Evolutionary conservation across 805 yeast genomes (phyloP).

Genomic region (Cyberlindnera mycetangii): DNA sequence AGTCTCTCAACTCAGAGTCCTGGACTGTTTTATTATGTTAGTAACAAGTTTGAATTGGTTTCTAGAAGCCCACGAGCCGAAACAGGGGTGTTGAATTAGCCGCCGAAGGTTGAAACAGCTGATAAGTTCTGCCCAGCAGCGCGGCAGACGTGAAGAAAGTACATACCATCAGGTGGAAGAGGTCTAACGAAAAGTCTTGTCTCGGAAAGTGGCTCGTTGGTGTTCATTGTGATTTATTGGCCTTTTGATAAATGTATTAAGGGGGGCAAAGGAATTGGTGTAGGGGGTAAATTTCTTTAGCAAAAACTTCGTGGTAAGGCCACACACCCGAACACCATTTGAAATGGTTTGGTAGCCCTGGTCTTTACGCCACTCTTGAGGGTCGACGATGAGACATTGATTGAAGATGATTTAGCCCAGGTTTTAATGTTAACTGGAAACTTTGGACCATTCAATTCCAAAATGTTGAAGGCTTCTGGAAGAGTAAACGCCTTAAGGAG

Average conservation of each 20-base stretch:
- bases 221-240: background rate
- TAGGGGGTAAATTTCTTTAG: background rate
- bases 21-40: slow-evolving; percentile 28
- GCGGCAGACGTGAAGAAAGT: too few species aligned
- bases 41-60: background rate
- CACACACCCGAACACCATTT: slow-evolving; percentile 7
- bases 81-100: background rate
- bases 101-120: background rate
- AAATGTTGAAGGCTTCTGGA: slow-evolving; percentile 2
- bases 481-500: slow-evolving; percentile 10
- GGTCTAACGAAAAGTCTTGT: slow-evolving; percentile 61
- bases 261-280: background rate
- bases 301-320: slow-evolving; percentile 8
- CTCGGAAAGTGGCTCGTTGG: slow-evolving; percentile 34
- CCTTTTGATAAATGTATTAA: background rate
- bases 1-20: slow-evolving; percentile 63
- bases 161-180: slow-evolving; percentile 48
- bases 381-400: background rate
- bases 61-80: too few species aligned
- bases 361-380: background rate
- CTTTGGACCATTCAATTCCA: too few species aligned
- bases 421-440: too few species aligned
- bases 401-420: too few species aligned
- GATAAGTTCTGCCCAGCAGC: too few species aligned
- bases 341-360: background rate